phyloP scores from a whole-genome alignment of 1,139 yeast species.

The Hemisphaericaspora xylofermentans region DNA sequence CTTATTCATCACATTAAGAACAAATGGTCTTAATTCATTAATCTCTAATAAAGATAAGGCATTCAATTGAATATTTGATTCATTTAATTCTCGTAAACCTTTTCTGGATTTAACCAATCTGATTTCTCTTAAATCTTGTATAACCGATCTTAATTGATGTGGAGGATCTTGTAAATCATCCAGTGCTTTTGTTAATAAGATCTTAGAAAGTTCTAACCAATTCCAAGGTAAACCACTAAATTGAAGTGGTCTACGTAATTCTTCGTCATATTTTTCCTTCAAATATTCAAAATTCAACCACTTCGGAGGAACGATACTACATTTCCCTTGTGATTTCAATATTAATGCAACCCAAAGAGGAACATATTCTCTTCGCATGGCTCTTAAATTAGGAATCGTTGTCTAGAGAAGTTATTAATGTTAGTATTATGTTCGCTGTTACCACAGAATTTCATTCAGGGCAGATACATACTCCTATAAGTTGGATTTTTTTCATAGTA shows the following conservation, averaged over 20 bases:
- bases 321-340: slow-evolving; percentile 79
- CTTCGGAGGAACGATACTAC: slow-evolving; percentile 80
- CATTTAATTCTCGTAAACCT: slow-evolving; percentile 78
- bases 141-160: slow-evolving; percentile 59
- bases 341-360: slow-evolving; percentile 90
- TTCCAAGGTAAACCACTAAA: slow-evolving; percentile 80
- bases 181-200: slow-evolving; percentile 62
- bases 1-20: slow-evolving; percentile 76
- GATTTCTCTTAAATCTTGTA: slow-evolving; percentile 84
- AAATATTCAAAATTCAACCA: slow-evolving; percentile 74
- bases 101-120: slow-evolving; percentile 77
- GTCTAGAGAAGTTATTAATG: slow-evolving; percentile 29
- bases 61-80: slow-evolving; percentile 78
- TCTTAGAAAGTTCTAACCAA: slow-evolving; percentile 82
- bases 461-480: slow-evolving; percentile 54
- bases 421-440: slow-evolving; percentile 12
- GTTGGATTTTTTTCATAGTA: slow-evolving; percentile 58
- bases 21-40: slow-evolving; percentile 84
- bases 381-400: slow-evolving; percentile 53
- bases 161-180: slow-evolving; percentile 75
- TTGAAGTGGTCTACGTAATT: slow-evolving; percentile 51
- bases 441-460: not conserved
- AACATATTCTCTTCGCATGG: slow-evolving; percentile 68
- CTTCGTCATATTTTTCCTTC: slow-evolving; percentile 64
- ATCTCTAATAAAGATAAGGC: slow-evolving; percentile 82